Evolutionary conservation across 2,329 filamentous ascomycete species (phyloP).

Genomic region (Bipolaris gigantea): DNA sequence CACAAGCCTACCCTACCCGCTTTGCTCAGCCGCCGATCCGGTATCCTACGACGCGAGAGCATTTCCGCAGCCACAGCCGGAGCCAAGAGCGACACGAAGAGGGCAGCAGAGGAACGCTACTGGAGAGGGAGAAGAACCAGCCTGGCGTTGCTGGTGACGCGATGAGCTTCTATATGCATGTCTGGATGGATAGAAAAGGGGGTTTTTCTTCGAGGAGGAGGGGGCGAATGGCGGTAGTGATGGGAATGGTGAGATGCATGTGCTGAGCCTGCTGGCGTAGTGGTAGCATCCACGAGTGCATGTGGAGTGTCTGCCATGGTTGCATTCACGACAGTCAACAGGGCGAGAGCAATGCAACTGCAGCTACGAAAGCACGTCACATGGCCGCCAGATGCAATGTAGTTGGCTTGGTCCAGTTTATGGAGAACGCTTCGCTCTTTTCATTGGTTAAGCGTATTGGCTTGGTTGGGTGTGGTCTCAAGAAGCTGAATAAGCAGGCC

Average conservation of each 20-base stretch:
- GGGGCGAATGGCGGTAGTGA: slow-evolving; percentile 17
- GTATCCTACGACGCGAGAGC: slow-evolving; percentile 59
- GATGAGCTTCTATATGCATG: too few species aligned
- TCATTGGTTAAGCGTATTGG: not conserved
- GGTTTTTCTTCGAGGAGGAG: too few species aligned
- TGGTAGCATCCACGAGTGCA: slow-evolving; percentile 2
- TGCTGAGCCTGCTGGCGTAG: slow-evolving; percentile 3
- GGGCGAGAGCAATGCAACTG: not conserved
- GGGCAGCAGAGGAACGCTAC: too few species aligned
- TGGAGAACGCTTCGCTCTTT: not conserved
- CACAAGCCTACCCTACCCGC: slow-evolving; percentile 52
- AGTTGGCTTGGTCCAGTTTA: not conserved
- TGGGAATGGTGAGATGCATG: slow-evolving; percentile 2
- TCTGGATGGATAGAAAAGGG: too few species aligned
- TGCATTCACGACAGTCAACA: not conserved
- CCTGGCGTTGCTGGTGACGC: too few species aligned
- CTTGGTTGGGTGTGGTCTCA: slow-evolving; percentile 4
- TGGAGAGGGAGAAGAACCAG: slow-evolving; percentile 62
- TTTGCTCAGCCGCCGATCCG: slow-evolving; percentile 55
- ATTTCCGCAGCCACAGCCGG: slow-evolving; percentile 59
- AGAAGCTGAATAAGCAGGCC: slow-evolving; percentile 12
- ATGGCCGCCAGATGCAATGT: not conserved
- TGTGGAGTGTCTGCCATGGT: slow-evolving; percentile 13
- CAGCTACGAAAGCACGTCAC: not conserved
- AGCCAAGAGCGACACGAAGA: slow-evolving; percentile 53